A percentile compares a stretch with the other conserved stretches of the same genome.
phyloP scores from a whole-genome alignment of 2,329 filamentous ascomycete genomes.

The Penicillium polonicum region DNA sequence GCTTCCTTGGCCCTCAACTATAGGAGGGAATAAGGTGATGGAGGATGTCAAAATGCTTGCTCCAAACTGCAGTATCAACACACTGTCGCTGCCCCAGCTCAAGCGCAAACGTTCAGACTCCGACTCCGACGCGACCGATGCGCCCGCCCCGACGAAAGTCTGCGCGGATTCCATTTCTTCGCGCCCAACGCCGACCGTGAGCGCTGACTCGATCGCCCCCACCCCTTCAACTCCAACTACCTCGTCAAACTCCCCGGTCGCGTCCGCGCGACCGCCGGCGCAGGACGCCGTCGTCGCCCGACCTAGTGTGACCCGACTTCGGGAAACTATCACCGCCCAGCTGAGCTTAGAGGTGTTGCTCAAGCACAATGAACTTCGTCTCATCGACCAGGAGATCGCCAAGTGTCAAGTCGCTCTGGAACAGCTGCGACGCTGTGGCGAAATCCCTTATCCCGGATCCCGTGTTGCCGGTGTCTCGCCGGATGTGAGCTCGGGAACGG shows the following conservation, averaged over 20 bases:
- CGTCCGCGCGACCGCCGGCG: slow-evolving; percentile 18
- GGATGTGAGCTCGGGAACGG: slow-evolving; percentile 71
- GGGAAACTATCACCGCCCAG: slow-evolving; percentile 77
- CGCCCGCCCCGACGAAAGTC: slow-evolving; percentile 31
- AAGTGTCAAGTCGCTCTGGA: slow-evolving; percentile 94
- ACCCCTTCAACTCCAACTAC: slow-evolving; percentile 7
- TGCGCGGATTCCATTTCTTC: slow-evolving; percentile 29
- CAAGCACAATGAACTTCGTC: slow-evolving; percentile 89
- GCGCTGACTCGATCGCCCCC: slow-evolving; percentile 2
- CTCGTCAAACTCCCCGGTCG: slow-evolving; percentile 14
- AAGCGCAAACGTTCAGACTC: slow-evolving; percentile 60
- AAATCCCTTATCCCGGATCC: slow-evolving; percentile 83
- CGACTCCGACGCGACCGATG: slow-evolving; percentile 47
- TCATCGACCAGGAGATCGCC: slow-evolving; percentile 93
- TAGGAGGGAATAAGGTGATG: slow-evolving; percentile 48
- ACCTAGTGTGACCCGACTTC: slow-evolving; percentile 51
- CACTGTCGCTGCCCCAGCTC: slow-evolving; percentile 45
- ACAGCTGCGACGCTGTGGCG: slow-evolving; percentile 85
- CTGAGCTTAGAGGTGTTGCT: slow-evolving; percentile 87
- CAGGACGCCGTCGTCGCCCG: slow-evolving; percentile 18
- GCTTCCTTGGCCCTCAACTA: slow-evolving; percentile 47
- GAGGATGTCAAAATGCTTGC: slow-evolving; percentile 47
- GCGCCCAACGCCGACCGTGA: slow-evolving; percentile 10
- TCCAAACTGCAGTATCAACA: slow-evolving; percentile 34
- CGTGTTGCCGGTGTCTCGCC: slow-evolving; percentile 59